Percentiles rank a stretch among this genome's conserved stretches.
Evolutionary conservation across 208 protist species (phyloP).

Genomic region (Trichomonas gallinae): DNA sequence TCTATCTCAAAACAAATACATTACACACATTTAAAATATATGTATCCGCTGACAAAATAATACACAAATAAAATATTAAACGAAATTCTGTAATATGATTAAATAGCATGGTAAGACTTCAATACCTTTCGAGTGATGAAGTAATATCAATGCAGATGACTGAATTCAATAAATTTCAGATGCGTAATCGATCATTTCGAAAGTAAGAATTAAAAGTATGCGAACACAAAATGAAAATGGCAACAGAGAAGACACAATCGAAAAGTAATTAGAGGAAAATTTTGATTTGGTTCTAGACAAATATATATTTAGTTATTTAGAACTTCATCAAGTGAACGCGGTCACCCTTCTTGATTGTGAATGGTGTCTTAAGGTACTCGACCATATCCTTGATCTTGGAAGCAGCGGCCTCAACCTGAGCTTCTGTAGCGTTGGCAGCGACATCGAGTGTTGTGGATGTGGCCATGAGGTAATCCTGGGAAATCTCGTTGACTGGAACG

Average conservation of each 20-base stretch:
- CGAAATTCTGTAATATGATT: no score
- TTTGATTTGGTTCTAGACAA: neutral
- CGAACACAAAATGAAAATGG: neutral
- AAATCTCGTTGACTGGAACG: neutral
- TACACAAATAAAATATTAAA: no score
- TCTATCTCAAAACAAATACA: no score
- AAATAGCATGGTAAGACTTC: no score
- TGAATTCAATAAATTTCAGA: no score
- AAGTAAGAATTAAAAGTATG: neutral
- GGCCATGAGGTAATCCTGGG: neutral
- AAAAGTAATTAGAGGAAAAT: neutral
- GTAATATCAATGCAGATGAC: no score
- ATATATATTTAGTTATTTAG: neutral
- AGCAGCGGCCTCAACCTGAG: neutral
- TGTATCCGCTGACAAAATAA: no score
- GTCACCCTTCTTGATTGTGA: neutral
- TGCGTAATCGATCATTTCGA: neutral
- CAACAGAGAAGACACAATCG: neutral
- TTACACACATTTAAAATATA: no score
- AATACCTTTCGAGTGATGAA: no score
- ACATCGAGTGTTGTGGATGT: neutral
- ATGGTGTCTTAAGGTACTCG: neutral
- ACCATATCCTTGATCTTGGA: neutral
- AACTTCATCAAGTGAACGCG: neutral
- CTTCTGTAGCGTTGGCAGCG: neutral